phyloP scores from a whole-genome alignment of 345 rosid genomes.

The Salix purpurea region DNA sequence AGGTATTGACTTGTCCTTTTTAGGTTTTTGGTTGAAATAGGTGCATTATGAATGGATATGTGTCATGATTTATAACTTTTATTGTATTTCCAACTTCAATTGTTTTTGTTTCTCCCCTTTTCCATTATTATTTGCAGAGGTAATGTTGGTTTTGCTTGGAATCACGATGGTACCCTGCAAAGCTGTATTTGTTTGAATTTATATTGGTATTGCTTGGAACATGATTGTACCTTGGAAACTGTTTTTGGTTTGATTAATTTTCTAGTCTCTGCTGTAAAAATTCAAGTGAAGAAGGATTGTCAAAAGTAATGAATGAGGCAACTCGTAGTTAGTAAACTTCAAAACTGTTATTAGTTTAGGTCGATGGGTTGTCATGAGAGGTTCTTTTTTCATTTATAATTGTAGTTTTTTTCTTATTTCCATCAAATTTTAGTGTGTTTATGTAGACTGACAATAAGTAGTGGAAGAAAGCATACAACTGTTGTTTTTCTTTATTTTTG shows the following conservation, averaged over 20 bases:
- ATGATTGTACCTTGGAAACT: background rate
- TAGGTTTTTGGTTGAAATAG: background rate
- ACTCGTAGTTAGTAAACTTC: no score
- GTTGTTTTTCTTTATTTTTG: no score
- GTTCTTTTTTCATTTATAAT: no score
- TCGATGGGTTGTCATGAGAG: no score
- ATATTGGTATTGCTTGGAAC: background rate
- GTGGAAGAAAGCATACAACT: background rate
- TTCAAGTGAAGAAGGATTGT: background rate
- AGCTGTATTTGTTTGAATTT: background rate
- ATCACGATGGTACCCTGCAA: background rate
- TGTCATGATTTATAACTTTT: background rate
- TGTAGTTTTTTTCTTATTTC: no score
- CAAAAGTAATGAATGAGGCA: no score
- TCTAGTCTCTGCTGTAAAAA: background rate
- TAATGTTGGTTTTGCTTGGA: background rate
- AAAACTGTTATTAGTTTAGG: no score
- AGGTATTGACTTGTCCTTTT: conserved; percentile 41
- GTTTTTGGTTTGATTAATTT: background rate
- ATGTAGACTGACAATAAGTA: no score
- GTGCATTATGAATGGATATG: background rate
- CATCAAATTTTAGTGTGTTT: no score
- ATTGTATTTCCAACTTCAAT: background rate
- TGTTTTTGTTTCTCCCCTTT: background rate
- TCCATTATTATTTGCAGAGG: background rate